Evolutionary conservation across 1,139 yeast species (phyloP), one percentile per base, ranked within the genome.

Genomic region (Tardiomyces digboiensis): DNA sequence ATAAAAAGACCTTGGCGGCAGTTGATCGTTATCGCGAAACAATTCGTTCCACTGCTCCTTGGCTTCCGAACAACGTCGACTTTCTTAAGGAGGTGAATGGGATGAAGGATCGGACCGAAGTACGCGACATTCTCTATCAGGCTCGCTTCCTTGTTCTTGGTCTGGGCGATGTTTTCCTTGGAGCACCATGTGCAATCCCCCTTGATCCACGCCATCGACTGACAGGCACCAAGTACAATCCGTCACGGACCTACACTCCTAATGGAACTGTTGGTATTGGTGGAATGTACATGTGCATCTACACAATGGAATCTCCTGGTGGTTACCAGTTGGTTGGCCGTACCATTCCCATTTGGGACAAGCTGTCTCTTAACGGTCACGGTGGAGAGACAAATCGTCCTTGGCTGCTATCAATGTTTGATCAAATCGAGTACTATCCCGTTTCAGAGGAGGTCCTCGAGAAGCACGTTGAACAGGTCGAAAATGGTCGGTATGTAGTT

Each of bases 101-200:
- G 19, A 73, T 89, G 41, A 51, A 56, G 22, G 76, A 76, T 45
- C 79, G 96, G 56, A 69, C 76, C 16, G 86, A 80, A 45, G 91
- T 91, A 44, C 74, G 81, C 50, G 86, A 86, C 54, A 78, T 88
- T 82, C 66, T 89, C 56, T 91, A 87, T 68, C 71, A 84, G 43
- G 97, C 97, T 3, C 75, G 89, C 59, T 91, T 83, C 70, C 72
- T 91, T 68, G 97, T 91, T 7, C 70, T 91, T 52, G 98, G 97
- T 44, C 77, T 89, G 49, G 98, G 98, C 59, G 98, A 91, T 66
- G 98, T 91, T 36, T 91, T 88, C 69, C 74, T 91, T 55, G 97
- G 97, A 39, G 96, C 97, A 2, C 97, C 97, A 39, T 89, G 97
- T 73, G 97, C 97, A 1, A 95, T 89, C 51, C 97, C 98, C 36